Percentiles rank a stretch among this genome's conserved stretches.
phyloP scores from a whole-genome alignment of 2,329 filamentous ascomycete species.

The Lachnellula suecica region DNA sequence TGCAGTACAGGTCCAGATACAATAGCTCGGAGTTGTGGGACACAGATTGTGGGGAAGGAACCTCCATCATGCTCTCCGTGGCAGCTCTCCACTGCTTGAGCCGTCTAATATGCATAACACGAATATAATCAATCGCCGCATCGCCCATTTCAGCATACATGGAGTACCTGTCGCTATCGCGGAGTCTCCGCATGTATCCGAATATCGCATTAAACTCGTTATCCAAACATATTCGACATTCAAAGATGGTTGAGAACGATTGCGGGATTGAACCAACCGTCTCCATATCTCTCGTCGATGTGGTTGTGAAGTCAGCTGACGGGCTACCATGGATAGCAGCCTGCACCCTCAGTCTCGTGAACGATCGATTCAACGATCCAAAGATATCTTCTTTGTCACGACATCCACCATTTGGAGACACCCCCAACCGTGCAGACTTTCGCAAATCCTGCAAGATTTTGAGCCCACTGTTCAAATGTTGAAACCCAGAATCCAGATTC shows the following conservation, averaged over 20 bases:
- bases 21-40: neutral
- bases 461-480: constrained; percentile 14
- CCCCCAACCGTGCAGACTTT: neutral
- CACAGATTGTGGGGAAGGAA: neutral
- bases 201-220: constrained; percentile 11
- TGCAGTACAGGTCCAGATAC: constrained; percentile 16
- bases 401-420: neutral
- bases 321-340: constrained; percentile 6
- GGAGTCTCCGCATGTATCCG: constrained; percentile 6
- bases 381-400: constrained; percentile 1
- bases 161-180: neutral
- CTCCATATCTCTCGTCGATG: neutral
- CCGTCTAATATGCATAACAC: neutral
- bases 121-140: neutral
- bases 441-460: constrained; percentile 3
- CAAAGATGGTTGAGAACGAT: constrained; percentile 7
- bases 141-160: neutral
- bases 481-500: constrained; percentile 9
- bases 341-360: constrained; percentile 6
- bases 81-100: constrained; percentile 5
- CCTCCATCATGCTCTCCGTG: neutral
- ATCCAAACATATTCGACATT: constrained; percentile 12
- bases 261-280: neutral
- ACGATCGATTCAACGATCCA: constrained; percentile 4
- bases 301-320: neutral